Base-by-base conservation (phyloP, 2,329 filamentous ascomycete species). In the Colletotrichum sp. region DNA sequence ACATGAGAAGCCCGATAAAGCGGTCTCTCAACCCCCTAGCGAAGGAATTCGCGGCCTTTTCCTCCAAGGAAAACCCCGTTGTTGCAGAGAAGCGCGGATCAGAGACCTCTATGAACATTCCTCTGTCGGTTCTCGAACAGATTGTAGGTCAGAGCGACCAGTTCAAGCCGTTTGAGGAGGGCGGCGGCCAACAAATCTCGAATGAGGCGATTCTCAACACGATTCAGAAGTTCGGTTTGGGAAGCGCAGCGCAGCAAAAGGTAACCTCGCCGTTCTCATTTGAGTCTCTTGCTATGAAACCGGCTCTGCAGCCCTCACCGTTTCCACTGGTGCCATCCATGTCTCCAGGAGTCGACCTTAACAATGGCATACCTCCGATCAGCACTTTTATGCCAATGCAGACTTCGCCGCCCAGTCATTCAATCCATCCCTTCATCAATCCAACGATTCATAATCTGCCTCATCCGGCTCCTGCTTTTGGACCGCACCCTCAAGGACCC, bases 11-110 rank as follows among this genome's bases (percentile, higher is more conserved):
- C 36, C 48, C 71, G 12, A 21, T 57, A 36, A 76, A 76, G 30
- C 65, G 52, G 24, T 43, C 60, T 43, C 72, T 76, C 12, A 76
- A 76, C 55, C 74, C 74, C 21, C 34, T 75, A n/a, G 74, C 74
- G 52, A 75, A 71, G 67, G 74, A 76, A 21, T 76, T 76, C 52
- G 43, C 60, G 7, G 52, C 28, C 15, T 15, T 43, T n/a, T 32
- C 36, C 12, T 48, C 71, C 16, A 65, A 76, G 18, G 48, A 69
- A 43, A 38, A 38, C 5, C 55, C 60, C 8, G 32, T 57, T 21
- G 57, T 34, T n/a, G 18, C 30, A 28, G 67, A 75, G 57, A 67
- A 36, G 28, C 57, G 60, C 34, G 64, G 65, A 52, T 63, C 55
- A 48, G 74, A 76, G 43, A 65, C 57, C 13, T 73, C 71, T 60